Evolutionary conservation across 1,284 basidiomycete species (phyloP).

Genomic region (Marasmius sp.): DNA sequence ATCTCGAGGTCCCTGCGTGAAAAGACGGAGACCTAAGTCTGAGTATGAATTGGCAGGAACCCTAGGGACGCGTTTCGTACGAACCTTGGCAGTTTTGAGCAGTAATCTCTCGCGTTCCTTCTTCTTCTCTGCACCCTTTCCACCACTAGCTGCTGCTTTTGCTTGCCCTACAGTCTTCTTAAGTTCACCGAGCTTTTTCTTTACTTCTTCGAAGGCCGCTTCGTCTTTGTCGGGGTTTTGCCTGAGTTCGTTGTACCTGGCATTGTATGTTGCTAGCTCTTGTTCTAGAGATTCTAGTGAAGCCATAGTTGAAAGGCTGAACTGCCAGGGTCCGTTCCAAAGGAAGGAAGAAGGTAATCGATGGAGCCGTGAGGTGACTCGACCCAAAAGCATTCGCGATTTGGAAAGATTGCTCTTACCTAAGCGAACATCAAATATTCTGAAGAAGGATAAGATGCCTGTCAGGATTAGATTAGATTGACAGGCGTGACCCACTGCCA

Average conservation of each 20-base stretch:
- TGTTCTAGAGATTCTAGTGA: slow-evolving; percentile 8
- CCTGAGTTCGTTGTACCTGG: slow-evolving; percentile 59
- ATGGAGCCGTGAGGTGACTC: slow-evolving; percentile 6
- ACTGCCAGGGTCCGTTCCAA: background rate
- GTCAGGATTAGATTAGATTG: background rate
- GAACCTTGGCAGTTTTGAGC: slow-evolving; percentile 82
- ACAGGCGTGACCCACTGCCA: background rate
- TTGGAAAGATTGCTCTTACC: background rate
- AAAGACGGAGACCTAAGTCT: background rate
- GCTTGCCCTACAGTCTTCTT: slow-evolving; percentile 55
- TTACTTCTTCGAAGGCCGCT: slow-evolving; percentile 56
- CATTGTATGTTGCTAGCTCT: slow-evolving; percentile 35
- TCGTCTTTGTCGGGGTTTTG: slow-evolving; percentile 47
- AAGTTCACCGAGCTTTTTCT: slow-evolving; percentile 69
- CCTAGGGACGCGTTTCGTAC: slow-evolving; percentile 17
- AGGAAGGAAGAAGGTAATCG: slow-evolving; percentile 9
- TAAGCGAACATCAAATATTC: background rate
- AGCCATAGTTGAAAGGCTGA: slow-evolving; percentile 7
- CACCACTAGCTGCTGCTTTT: slow-evolving; percentile 33
- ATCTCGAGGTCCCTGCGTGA: slow-evolving; percentile 86
- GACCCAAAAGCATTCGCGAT: background rate
- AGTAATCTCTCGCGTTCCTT: slow-evolving; percentile 42
- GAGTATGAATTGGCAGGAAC: slow-evolving; percentile 1
- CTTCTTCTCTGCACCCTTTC: slow-evolving; percentile 26
- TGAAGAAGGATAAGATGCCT: background rate